A percentile compares a stretch with the other conserved stretches of the same genome.
Conservation (phyloP, 2,329 filamentous ascomycete species). For the Botrytis paeoniae region DNA sequence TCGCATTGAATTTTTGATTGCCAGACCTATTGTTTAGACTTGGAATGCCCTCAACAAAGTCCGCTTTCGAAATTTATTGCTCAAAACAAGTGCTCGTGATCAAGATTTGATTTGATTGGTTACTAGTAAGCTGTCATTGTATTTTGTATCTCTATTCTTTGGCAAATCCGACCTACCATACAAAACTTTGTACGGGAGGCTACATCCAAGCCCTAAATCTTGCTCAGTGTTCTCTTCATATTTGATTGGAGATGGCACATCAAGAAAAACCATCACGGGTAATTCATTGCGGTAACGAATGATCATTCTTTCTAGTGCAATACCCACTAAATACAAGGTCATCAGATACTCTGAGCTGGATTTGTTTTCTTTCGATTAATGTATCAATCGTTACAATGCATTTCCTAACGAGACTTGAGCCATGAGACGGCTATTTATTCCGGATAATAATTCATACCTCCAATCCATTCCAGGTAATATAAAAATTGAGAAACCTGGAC, state of each 20-base stretch:
- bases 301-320: neutral
- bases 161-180: neutral
- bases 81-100: neutral
- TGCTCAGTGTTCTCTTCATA: neutral
- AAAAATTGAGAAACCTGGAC: constrained; percentile 12
- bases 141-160: neutral
- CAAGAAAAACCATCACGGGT: neutral
- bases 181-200: neutral
- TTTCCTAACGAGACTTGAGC: neutral
- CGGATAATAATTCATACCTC: constrained; percentile 12
- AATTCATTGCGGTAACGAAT: neutral
- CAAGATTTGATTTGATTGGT: neutral
- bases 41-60: neutral
- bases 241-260: neutral
- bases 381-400: constrained; percentile 17
- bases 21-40: neutral
- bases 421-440: neutral
- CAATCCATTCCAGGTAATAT: constrained; percentile 12
- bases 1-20: neutral
- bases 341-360: constrained; percentile 3
- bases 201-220: neutral
- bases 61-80: neutral
- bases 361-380: constrained; percentile 14
- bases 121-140: neutral
- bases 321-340: constrained; percentile 1